These are phyloP conservation scores for Eimeria sp. DNA, from an alignment of 169 alveolate genomes.

Conservation along the genomic window DNA sequence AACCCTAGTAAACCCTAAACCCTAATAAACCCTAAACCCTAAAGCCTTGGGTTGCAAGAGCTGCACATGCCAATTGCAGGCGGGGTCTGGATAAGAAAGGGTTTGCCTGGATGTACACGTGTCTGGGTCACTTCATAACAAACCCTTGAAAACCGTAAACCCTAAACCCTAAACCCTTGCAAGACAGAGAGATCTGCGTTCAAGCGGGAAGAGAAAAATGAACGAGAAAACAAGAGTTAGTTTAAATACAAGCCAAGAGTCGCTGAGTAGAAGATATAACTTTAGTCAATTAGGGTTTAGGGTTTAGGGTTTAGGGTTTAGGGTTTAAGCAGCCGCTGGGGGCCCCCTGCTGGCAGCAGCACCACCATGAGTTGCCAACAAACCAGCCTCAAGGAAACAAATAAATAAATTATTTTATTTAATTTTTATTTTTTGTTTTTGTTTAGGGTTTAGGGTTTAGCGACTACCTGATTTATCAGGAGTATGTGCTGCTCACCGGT, in stretches of 20 bases:
- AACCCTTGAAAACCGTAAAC: not conserved
- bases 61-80: not conserved
- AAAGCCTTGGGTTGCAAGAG: not conserved
- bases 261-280: not conserved
- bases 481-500: not conserved
- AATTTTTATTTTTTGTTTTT: not conserved
- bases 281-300: not conserved
- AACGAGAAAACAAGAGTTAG: not conserved
- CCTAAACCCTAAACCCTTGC: slow-evolving; percentile 9
- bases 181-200: not conserved
- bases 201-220: not conserved
- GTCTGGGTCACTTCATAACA: not conserved
- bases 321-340: not conserved
- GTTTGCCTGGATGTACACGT: not conserved
- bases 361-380: no score
- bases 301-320: slow-evolving; percentile 52
- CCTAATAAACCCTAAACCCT: slow-evolving; percentile 11
- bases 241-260: not conserved
- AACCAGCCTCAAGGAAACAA: not conserved
- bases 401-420: not conserved
- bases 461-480: not conserved
- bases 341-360: slow-evolving; percentile 9
- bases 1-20: not conserved
- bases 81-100: not conserved
- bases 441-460: not conserved